These are phyloP conservation scores for Ganoderma lingzhi DNA, from an alignment of 1,284 basidiomycete genomes.

Conservation along the genomic window DNA sequence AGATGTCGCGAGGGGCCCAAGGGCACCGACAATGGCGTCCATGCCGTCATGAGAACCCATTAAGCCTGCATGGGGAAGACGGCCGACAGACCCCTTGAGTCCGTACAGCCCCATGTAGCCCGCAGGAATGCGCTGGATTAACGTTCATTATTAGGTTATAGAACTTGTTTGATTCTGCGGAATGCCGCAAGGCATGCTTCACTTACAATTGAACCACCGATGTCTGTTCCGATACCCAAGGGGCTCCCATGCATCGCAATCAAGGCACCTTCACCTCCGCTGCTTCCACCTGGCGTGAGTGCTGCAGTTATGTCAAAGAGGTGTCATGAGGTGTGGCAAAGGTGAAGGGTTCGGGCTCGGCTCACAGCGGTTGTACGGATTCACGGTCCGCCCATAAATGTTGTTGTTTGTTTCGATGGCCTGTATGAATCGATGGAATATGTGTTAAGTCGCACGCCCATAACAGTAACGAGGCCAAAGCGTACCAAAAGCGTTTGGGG, in stretches of 20 bases:
- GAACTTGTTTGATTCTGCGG: conserved; percentile 18
- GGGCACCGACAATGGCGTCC: conserved; percentile 59
- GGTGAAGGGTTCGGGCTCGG: conserved; percentile 8
- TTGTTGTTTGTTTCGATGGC: conserved; percentile 60
- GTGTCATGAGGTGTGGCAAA: conserved; percentile 14
- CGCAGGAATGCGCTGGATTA: conserved; percentile 51
- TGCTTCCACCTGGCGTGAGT: conserved; percentile 65
- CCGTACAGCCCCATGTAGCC: conserved; percentile 63
- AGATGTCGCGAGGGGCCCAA: conserved; percentile 63
- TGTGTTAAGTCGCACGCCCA: conserved; percentile 10
- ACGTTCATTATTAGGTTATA: conserved; percentile 27
- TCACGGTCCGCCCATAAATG: conserved; percentile 59
- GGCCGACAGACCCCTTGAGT: conserved; percentile 59
- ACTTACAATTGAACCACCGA: conserved; percentile 57
- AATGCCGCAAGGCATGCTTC: conserved; percentile 11
- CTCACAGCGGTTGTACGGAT: conserved; percentile 59
- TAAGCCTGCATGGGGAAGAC: conserved; percentile 59
- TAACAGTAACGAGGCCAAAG: conserved; percentile 24
- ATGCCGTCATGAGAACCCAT: conserved; percentile 61
- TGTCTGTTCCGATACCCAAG: conserved; percentile 68
- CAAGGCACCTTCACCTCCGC: conserved; percentile 72
- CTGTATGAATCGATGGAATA: conserved; percentile 35
- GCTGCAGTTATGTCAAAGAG: conserved; percentile 31
- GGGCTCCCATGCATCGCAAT: conserved; percentile 64
- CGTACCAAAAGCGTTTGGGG: conserved; percentile 59